Percentiles rank a stretch among this genome's conserved stretches.
Conservation (phyloP, 148 eudicot genomes). For the Chenopodium berlandieri region DNA sequence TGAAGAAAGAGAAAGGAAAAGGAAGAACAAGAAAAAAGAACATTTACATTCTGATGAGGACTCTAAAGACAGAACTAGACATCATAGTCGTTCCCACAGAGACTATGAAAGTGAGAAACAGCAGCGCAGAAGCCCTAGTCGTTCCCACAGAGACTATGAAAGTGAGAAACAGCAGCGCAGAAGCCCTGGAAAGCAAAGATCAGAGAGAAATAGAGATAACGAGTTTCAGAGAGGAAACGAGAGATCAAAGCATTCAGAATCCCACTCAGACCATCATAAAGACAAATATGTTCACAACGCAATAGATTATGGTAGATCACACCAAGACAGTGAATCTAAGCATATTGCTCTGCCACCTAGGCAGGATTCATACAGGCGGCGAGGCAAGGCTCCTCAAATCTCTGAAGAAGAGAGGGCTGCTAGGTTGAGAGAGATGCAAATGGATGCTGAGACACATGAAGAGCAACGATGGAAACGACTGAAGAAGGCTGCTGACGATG, state of each 20-base stretch:
- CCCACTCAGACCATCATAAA: constrained; percentile 17
- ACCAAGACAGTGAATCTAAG: constrained; percentile 25
- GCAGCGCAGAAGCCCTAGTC: constrained; percentile 24
- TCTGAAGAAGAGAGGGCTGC: constrained; percentile 94
- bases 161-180: constrained; percentile 29
- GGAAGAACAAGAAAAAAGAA: constrained; percentile 35
- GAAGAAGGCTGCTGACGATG: constrained; percentile 80
- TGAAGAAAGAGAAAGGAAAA: constrained; percentile 36
- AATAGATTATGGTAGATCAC: constrained; percentile 23
- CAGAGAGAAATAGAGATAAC: constrained; percentile 19
- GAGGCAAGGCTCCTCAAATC: constrained; percentile 48
- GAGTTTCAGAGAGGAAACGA: constrained; percentile 24
- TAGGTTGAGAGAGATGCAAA: constrained; percentile 76
- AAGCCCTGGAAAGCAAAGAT: constrained; percentile 15
- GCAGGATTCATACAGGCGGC: constrained; percentile 41
- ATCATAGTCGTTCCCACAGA: constrained; percentile 30
- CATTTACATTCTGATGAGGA: constrained; percentile 36
- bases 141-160: constrained; percentile 28
- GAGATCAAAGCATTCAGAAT: constrained; percentile 29
- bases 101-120: constrained; percentile 33
- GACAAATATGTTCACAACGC: constrained; percentile 28
- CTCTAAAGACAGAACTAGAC: constrained; percentile 30
- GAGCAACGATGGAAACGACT: constrained; percentile 85
- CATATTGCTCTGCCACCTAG: constrained; percentile 29
- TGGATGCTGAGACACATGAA: constrained; percentile 91